Evolutionary conservation across 2,329 filamentous ascomycete genomes (phyloP).

Genomic region (Aspergillus spinulosporus): DNA sequence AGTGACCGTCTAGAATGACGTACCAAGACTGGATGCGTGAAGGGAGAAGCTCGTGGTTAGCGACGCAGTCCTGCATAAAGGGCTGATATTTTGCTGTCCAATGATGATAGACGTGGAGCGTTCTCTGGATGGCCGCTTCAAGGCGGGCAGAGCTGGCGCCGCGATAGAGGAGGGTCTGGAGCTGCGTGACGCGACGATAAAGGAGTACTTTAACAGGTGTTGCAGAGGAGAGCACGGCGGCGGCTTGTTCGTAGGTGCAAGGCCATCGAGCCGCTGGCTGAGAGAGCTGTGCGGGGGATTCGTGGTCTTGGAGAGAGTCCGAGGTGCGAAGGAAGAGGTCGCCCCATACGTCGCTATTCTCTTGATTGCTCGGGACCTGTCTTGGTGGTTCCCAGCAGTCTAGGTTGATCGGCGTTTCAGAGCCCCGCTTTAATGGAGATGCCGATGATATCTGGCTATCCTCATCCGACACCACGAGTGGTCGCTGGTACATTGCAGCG

Average conservation of each 20-base stretch:
- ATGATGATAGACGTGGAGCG: slow-evolving; percentile 2
- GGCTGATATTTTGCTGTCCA: slow-evolving; percentile 3
- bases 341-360: slow-evolving; percentile 5
- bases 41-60: slow-evolving; percentile 2
- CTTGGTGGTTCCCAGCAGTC: background rate
- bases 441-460: slow-evolving; percentile 8
- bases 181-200: slow-evolving; percentile 9
- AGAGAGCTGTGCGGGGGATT: background rate
- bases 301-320: background rate
- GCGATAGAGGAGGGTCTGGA: slow-evolving; percentile 9
- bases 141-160: background rate
- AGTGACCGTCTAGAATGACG: slow-evolving; percentile 58
- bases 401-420: background rate
- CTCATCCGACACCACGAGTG: slow-evolving; percentile 8
- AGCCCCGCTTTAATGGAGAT: background rate
- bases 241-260: slow-evolving; percentile 6
- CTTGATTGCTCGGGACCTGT: no score
- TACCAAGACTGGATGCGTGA: slow-evolving; percentile 60
- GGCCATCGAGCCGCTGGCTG: background rate
- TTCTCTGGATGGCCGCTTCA: slow-evolving; percentile 2
- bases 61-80: slow-evolving; percentile 9
- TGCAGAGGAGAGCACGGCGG: slow-evolving; percentile 1
- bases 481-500: slow-evolving; percentile 51
- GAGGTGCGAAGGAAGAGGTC: slow-evolving; percentile 5
- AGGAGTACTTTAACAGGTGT: slow-evolving; percentile 10